phyloP scores from a whole-genome alignment of 108 stramenopile genomes.

The Nitzschia palea region DNA sequence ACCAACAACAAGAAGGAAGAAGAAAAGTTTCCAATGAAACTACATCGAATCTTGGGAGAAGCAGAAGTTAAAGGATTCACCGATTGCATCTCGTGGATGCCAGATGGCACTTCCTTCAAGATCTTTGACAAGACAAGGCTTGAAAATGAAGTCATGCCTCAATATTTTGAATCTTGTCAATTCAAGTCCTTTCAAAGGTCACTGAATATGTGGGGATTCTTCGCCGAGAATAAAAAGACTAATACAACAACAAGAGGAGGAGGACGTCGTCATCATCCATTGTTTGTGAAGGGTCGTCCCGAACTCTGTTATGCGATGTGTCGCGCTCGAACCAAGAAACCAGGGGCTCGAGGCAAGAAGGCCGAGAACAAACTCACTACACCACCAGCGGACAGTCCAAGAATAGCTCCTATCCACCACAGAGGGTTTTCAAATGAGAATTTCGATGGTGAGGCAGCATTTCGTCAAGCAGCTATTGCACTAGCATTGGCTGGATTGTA shows the following conservation, averaged over 20 bases:
- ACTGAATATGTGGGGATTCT: constrained; percentile 57
- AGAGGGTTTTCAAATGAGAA: too few species aligned
- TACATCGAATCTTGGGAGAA: constrained; percentile 11
- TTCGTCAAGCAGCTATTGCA: too few species aligned
- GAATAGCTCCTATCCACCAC: too few species aligned
- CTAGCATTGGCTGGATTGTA: too few species aligned
- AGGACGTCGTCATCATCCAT: constrained; percentile 5
- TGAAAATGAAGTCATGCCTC: constrained; percentile 24
- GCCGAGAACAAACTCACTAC: too few species aligned
- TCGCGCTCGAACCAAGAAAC: background rate
- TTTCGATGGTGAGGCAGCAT: too few species aligned
- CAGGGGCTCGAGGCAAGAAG: background rate
- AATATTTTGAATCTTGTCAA: constrained; percentile 51
- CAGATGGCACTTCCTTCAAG: constrained; percentile 31
- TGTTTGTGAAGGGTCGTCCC: constrained; percentile 8
- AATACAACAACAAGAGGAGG: background rate
- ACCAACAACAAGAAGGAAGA: too few species aligned
- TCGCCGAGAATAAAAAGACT: background rate
- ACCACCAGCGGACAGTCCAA: too few species aligned
- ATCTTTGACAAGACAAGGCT: constrained; percentile 30
- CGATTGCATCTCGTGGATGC: constrained; percentile 32
- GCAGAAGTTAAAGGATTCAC: background rate
- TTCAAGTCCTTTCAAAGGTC: constrained; percentile 53
- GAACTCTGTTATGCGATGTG: constrained; percentile 8
- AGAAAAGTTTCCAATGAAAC: constrained; percentile 18